phyloP scores from a whole-genome alignment of 2,329 filamentous ascomycete genomes.

The Monosporascus sp. region DNA sequence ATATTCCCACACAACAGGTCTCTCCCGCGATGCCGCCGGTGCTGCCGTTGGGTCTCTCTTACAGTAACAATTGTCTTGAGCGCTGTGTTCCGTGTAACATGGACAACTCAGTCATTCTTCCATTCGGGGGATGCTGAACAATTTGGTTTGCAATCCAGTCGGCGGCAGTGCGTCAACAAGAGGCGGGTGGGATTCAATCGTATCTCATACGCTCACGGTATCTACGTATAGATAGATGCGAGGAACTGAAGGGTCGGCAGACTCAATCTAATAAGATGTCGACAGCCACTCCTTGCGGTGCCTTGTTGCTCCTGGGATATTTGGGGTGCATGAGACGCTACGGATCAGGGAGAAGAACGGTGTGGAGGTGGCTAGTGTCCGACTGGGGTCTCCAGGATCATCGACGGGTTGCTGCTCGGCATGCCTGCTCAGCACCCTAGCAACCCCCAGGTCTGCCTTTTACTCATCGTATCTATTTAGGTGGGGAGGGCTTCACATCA shows the following conservation, averaged over 20 bases:
- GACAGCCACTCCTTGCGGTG: background rate
- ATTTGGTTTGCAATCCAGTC: background rate
- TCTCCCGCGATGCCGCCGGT: background rate
- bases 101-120: background rate
- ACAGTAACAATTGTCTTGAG: no score
- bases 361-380: constrained; percentile 22
- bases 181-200: background rate
- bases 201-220: background rate
- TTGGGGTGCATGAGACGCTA: constrained; percentile 14
- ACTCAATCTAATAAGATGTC: constrained; percentile 14
- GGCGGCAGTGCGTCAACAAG: background rate
- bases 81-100: background rate
- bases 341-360: constrained; percentile 10
- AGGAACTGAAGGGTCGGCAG: constrained; percentile 8
- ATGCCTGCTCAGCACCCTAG: constrained; percentile 12
- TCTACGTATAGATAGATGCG: background rate
- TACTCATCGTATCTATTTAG: constrained; percentile 13
- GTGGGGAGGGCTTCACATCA: constrained; percentile 14
- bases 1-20: background rate
- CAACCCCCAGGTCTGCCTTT: constrained; percentile 12
- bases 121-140: background rate
- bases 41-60: background rate
- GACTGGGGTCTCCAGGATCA: constrained; percentile 14
- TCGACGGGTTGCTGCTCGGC: constrained; percentile 4
- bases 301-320: constrained; percentile 13